Evolutionary conservation across 2,329 filamentous ascomycete genomes (phyloP), one percentile per base, ranked within the genome.

Genomic region (Fusarium pininemorale): DNA sequence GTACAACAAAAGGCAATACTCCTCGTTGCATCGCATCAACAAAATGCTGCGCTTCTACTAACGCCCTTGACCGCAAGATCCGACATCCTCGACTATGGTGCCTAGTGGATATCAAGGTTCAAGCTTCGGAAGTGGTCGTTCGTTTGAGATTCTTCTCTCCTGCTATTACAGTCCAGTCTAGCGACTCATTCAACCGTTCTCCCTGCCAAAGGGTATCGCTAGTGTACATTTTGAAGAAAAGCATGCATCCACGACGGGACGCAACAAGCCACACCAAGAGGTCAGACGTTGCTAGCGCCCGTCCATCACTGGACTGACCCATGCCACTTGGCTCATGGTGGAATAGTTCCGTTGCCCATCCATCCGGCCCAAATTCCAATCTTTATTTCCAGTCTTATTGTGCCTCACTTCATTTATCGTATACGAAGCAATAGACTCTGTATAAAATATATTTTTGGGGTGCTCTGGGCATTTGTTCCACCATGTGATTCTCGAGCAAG

Each of bases 221-320:
- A 61, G 63, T 44, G 51, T 70, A 30, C 66, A 48, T 51, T 67
- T 50, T 50, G 22, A 59, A 64, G 44, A 56, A 72, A 66, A 62
- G 67, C 56, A 62, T 69, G 47, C 53, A 74, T 66, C 48, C 59
- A 69, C 50, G 30, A 30, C 51, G 55, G 69, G 44, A 44, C 48
- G 30, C 41, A 64, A 66, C 47, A 69, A 70, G 50, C 63, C 63
- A 75, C 66, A 73, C 45, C 69, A 70, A 60, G 69, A 70, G 70
- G 65, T 65, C 72, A 69, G 66, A 65, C 70, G 66, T 69, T 75
- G 50, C 53, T 74, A 75, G 73, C 63, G 63, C 66, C 73, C 73
- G 65, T 75, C 73, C 51, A 75, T 70, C 66, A 61, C 63, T 30
- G 18, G 28, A 37, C 38, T 63, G 20, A 15, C 56, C 35, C 44